A percentile compares a stretch with the other conserved stretches of the same genome.
These are phyloP conservation scores for Eleusine coracana DNA, from an alignment of 176 grass and related monocot genomes.

Conservation along the genomic window DNA sequence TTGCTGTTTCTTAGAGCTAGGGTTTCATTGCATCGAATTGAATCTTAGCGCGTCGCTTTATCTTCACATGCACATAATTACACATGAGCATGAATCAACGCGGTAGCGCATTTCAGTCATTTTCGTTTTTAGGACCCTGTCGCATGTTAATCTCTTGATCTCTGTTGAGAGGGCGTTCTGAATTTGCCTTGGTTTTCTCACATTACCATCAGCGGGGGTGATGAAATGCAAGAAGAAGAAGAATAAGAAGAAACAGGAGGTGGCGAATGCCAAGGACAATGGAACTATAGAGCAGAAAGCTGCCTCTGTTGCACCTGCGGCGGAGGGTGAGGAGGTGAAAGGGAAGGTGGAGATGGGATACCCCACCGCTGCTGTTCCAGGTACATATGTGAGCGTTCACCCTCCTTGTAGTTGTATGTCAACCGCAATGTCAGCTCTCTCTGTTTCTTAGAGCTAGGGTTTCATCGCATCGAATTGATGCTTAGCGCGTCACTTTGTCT, in stretches of 20 bases:
- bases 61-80: neutral
- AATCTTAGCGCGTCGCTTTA: neutral
- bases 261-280: neutral
- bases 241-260: neutral
- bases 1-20: neutral
- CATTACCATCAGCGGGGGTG: neutral
- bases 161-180: neutral
- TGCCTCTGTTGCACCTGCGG: neutral
- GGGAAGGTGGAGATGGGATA: too few species aligned
- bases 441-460: neutral
- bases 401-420: too few species aligned
- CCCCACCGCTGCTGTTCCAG: neutral
- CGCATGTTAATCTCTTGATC: neutral
- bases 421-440: neutral
- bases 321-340: too few species aligned
- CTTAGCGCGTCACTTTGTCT: slow-evolving; percentile 4
- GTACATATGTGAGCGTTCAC: neutral
- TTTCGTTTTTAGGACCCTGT: neutral
- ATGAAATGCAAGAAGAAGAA: neutral
- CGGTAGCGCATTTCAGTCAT: neutral
- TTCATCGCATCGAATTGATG: neutral
- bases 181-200: neutral
- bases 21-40: neutral
- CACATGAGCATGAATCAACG: neutral
- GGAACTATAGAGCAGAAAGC: neutral